Percentiles rank a stretch among this genome's conserved stretches.
Evolutionary conservation across 2,329 filamentous ascomycete species (phyloP).

Genomic region (Pyrenochaeta sp.): DNA sequence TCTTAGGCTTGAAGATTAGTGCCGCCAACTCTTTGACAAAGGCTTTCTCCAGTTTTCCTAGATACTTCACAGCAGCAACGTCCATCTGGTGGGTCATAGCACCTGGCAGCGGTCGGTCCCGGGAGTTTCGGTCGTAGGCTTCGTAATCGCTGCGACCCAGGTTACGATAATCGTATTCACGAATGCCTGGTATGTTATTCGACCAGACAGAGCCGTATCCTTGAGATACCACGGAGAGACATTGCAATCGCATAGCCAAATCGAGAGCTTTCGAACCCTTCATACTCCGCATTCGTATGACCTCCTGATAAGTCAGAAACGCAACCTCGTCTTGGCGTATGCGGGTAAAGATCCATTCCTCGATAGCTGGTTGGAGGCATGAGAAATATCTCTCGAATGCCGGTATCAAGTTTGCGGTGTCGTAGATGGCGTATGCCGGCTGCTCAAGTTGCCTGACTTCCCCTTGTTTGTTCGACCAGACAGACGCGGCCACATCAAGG

Average conservation of each 20-base stretch:
- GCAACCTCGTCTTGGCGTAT: constrained; percentile 41
- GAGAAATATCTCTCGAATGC: constrained; percentile 41
- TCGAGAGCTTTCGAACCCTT: constrained; percentile 36
- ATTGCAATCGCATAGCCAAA: constrained; percentile 44
- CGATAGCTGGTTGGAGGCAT: constrained; percentile 36
- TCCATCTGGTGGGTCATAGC: constrained; percentile 49
- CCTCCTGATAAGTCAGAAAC: constrained; percentile 42
- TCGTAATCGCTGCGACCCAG: constrained; percentile 45
- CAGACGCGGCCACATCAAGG: constrained; percentile 39
- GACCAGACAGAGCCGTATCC: constrained; percentile 48
- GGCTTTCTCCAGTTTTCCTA: constrained; percentile 39
- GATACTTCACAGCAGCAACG: constrained; percentile 45
- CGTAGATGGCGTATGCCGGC: constrained; percentile 47
- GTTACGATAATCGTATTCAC: constrained; percentile 40
- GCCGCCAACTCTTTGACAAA: constrained; percentile 40
- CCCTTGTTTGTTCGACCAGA: constrained; percentile 43
- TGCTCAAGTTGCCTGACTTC: constrained; percentile 36
- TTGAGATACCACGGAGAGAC: constrained; percentile 47
- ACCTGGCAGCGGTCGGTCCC: constrained; percentile 45
- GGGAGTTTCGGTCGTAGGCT: constrained; percentile 45
- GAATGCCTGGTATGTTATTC: constrained; percentile 42
- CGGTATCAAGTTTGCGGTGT: constrained; percentile 38
- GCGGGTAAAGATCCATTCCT: constrained; percentile 43
- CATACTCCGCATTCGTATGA: constrained; percentile 36
- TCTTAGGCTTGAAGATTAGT: constrained; percentile 42